A percentile compares a stretch with the other conserved stretches of the same genome.
Conservation (phyloP, 768 basidiomycete species). For the Termitomyces sp. region DNA sequence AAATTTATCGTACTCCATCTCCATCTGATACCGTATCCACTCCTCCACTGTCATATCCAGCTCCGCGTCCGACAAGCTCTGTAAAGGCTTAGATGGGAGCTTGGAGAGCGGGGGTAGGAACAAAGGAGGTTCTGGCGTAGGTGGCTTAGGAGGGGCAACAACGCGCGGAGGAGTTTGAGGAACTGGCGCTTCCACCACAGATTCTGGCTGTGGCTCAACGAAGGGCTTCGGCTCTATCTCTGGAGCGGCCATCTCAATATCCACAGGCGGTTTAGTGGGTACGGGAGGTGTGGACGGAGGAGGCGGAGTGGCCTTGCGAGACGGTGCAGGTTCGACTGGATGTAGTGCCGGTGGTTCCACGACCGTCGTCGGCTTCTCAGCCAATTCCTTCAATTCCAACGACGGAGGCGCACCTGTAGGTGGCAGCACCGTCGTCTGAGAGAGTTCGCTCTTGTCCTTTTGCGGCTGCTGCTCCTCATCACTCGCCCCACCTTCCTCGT, state of each 20-base stretch:
- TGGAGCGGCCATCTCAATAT: conserved; percentile 23
- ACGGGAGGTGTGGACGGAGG: not conserved
- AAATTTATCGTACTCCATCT: conserved; percentile 54
- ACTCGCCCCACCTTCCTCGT: conserved; percentile 27
- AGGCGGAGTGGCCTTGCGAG: not conserved
- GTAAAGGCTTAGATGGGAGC: conserved; percentile 37
- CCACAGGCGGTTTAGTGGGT: conserved; percentile 8
- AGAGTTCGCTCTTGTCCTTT: not conserved
- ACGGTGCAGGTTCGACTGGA: not conserved
- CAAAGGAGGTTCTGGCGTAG: conserved; percentile 1
- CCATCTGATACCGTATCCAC: conserved; percentile 76
- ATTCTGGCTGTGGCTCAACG: not conserved
- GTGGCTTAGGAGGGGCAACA: conserved; percentile 4
- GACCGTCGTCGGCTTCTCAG: not conserved
- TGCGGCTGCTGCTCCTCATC: conserved; percentile 10
- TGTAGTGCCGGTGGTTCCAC: not conserved
- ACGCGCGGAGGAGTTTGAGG: conserved; percentile 10
- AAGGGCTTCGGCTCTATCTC: conserved; percentile 7
- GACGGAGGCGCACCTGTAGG: not conserved
- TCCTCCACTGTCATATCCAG: conserved; percentile 78
- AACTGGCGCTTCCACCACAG: not conserved
- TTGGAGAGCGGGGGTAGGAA: conserved; percentile 36
- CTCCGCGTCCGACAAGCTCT: conserved; percentile 56
- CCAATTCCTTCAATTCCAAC: not conserved
- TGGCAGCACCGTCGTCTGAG: conserved; percentile 3